Base-by-base conservation (phyloP, 257 asterid genomes). In the Orobanche coerulescens region DNA sequence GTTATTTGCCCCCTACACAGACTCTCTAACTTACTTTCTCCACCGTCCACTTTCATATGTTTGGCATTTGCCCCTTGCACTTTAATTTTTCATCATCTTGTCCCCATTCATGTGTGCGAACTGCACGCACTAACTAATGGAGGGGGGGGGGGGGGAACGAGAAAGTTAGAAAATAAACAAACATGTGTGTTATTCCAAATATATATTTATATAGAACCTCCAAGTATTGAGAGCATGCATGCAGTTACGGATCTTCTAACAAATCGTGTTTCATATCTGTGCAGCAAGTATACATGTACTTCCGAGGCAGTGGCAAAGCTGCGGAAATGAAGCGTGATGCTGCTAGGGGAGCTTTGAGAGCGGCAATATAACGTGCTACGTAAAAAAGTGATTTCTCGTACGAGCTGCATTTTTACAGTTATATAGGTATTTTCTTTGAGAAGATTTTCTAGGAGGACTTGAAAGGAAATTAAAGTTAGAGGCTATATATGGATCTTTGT, bases 271-370 rank as follows among this genome's bases (percentile, higher is more conserved):
- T 49, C 50, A 26, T 9, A 63, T n/a, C n/a, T 25, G n/a, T 71
- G 71, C 94, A 88, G 98, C 98, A 92, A 92, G 98, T 88, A 19
- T 88, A 76, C 81, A 65, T 71, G 82, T 88, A 92, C 71, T 92
- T 92, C 81, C 84, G 98, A 49, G 98, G 98, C 74, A 92, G 96
- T 46, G 98, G 98, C 36, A 86, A 86, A 76, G 94, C 94, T 7
- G 86, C 88, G 49, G 84, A 88, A 81, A 78, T 88, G 84, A 85
- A 78, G 82, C 85, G 86, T 0, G 90, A 88, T 64, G 98, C 97
- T 74, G 95, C 88, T 25, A 76, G 91, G 55, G 82, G 84, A 49
- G 82, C 88, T 39, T 4, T 76, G 57, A 71, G 88, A 69, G 84
- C 84, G 33, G 88, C 84, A 36, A 7, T 68, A 16, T 81, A 66